Conservation (phyloP, 805 yeast genomes). For the Helenozyma rhizophorensis region DNA sequence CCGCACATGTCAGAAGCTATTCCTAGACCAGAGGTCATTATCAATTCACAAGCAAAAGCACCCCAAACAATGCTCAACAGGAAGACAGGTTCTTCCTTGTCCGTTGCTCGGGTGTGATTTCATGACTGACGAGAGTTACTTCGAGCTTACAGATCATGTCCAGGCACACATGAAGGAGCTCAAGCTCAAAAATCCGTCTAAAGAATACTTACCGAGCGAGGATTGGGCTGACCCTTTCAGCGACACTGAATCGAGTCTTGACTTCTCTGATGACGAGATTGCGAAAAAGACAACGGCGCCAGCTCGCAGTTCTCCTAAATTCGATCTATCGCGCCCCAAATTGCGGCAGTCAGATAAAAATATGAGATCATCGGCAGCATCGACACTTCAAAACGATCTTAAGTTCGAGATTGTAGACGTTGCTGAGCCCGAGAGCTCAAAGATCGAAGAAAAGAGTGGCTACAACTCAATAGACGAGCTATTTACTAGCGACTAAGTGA, state of each 20-base stretch:
- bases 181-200: not conserved
- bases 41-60: constrained; percentile 11
- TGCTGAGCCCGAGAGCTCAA: too few species aligned
- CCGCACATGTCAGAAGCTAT: constrained; percentile 9
- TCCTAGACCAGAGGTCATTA: constrained; percentile 14
- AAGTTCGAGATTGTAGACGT: constrained; percentile 3
- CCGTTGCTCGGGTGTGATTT: constrained; percentile 39
- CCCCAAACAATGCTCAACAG: constrained; percentile 20
- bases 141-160: constrained; percentile 8
- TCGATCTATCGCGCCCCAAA: too few species aligned
- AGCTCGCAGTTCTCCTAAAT: too few species aligned
- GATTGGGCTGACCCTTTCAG: constrained; percentile 7
- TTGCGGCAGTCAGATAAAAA: too few species aligned
- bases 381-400: not conserved
- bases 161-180: constrained; percentile 1
- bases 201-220: not conserved
- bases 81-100: constrained; percentile 31
- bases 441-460: constrained; percentile 2
- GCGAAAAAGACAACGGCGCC: not conserved
- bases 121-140: constrained; percentile 26
- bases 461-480: constrained; percentile 19
- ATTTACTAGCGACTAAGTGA: constrained; percentile 10
- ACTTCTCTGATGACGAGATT: constrained; percentile 4
- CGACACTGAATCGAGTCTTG: constrained; percentile 8
- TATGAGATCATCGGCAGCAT: too few species aligned